Base-by-base conservation (phyloP, 371 early-diverging fungal species). In the Mortierella sp. region DNA sequence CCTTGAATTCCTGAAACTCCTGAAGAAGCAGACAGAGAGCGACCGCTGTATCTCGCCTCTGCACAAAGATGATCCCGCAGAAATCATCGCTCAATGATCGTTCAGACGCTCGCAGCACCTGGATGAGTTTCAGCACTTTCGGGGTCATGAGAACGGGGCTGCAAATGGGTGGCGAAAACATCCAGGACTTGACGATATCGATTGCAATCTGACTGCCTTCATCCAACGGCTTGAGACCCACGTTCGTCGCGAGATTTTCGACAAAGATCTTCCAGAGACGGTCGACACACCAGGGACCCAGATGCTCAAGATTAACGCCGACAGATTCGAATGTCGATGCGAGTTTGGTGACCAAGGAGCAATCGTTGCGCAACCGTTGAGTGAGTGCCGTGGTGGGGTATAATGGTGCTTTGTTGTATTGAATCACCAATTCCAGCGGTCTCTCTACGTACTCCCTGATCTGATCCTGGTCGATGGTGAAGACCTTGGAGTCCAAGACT, bases 51-150 rank as follows among this genome's bases (percentile, higher is more conserved):
- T 91, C 79, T 34, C 95, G 82, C 28, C 90, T 84, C 57, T 90
- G 83, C 4, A 91, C 91, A 76, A 97, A 97, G 23, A 95, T 82
- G 44, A 97, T 95, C 15, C 93, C 94, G 56, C 95, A 92, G 69
- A 95, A 92, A 3, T 85, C 80, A 0, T 76, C 60, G 0, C 73
- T 51, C 1, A 59, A 63, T 31, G 17, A 44, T 23, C 2, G 64
- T 34, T 64, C 82, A 78, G 48, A 83, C 50, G 28, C 79, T 27
- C 53, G 93, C 67, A 21, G 87, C 56, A 75, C 28, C n/a, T 81
- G 69, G 27, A 94, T 58, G 14, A 95, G 79, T 27, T 79, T 72
- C 12, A 76, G 70, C 3, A 92, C 86, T 59, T 92, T 92, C 15
- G 89, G 87, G 0, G 90, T 79, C 44, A 93, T 56, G 32, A 84